Evolutionary conservation across 352 stramenopile species (phyloP).

Genomic region (Detonula confervacea): DNA sequence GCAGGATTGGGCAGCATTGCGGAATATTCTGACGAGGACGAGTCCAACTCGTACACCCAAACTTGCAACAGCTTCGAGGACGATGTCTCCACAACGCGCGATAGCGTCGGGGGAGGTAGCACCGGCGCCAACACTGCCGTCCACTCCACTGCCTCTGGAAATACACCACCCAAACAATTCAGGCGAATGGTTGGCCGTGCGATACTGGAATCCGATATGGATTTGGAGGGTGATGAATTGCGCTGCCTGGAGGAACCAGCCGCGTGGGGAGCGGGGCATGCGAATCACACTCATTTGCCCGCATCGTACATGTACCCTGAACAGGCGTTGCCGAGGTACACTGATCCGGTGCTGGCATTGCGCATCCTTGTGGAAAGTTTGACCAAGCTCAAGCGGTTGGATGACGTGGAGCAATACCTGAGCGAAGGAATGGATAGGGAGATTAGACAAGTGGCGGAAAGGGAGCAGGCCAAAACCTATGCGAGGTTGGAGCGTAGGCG

Average conservation of each 20-base stretch:
- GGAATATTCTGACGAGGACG: slow-evolving; percentile 49
- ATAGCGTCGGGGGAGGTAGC: slow-evolving; percentile 24
- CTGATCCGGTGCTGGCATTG: slow-evolving; percentile 69
- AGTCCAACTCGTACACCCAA: slow-evolving; percentile 46
- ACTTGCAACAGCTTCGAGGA: slow-evolving; percentile 49
- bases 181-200: slow-evolving; percentile 54
- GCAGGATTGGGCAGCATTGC: slow-evolving; percentile 30
- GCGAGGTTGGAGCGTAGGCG: slow-evolving; percentile 62
- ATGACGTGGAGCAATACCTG: slow-evolving; percentile 80
- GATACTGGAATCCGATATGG: slow-evolving; percentile 77
- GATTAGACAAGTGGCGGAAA: slow-evolving; percentile 63
- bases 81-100: slow-evolving; percentile 37
- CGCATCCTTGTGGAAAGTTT: slow-evolving; percentile 80
- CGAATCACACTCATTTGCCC: slow-evolving; percentile 29
- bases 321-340: slow-evolving; percentile 60
- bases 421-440: slow-evolving; percentile 64
- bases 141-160: slow-evolving; percentile 7
- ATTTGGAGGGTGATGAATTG: slow-evolving; percentile 79
- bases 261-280: slow-evolving; percentile 22
- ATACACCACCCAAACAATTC: slow-evolving; percentile 10
- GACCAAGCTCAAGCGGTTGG: slow-evolving; percentile 67
- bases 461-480: slow-evolving; percentile 77
- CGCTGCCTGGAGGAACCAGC: slow-evolving; percentile 69
- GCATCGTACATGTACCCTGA: slow-evolving; percentile 48
- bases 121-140: slow-evolving; percentile 13